Base-by-base conservation (phyloP, 1,284 basidiomycete species). In the Pseudozyma sp. region DNA sequence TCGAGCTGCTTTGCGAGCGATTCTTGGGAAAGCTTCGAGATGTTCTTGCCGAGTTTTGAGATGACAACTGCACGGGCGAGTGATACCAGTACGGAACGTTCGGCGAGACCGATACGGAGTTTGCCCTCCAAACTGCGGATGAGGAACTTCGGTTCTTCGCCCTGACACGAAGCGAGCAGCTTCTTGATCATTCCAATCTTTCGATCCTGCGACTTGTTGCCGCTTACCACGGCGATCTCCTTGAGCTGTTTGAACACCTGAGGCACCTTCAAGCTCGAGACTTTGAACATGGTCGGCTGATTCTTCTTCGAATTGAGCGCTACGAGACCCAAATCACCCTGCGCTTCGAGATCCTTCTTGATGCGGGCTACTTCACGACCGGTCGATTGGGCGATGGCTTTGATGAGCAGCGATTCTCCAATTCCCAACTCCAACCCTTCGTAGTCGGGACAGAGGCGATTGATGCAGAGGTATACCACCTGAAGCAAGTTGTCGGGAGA, bases 161-260 rank as follows among this genome's bases (percentile, higher is more conserved):
- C 88, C 80, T 94, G 91, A 81, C 95, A 99, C 5, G 94, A 91
- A 2, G 95, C 94, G 1, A 99, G 88, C 2, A 99, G 88, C 81
- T 95, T 94, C 54, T 94, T 97, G 82, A 99, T 97, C 72, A 96
- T 92, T 1, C 92, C 92, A 13, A 97, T 93, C 84, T 99, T 99
- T 86, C 94, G 68, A 33, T 84, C 82, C 51, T 84, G 82, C 37
- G 72, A 76, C 73, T 82, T 82, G 75, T 95, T 59, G 88, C 89
- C 90, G 94, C 94, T 0, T 92, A 97, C 94, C 92, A 52, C 56
- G 14, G 76, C 76, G 33, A 81, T 81, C 46, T 75, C 70, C 40
- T 68, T 71, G 17, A 81, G 61, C 43, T 73, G 59, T 53, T 71
- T 69, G 47, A 81, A 82, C 1, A 99, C 95, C 51, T 89, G 90